Evolutionary conservation across 2,329 filamentous ascomycete species (phyloP), one percentile per base, ranked within the genome.

Genomic region (Diaporthe helianthi): DNA sequence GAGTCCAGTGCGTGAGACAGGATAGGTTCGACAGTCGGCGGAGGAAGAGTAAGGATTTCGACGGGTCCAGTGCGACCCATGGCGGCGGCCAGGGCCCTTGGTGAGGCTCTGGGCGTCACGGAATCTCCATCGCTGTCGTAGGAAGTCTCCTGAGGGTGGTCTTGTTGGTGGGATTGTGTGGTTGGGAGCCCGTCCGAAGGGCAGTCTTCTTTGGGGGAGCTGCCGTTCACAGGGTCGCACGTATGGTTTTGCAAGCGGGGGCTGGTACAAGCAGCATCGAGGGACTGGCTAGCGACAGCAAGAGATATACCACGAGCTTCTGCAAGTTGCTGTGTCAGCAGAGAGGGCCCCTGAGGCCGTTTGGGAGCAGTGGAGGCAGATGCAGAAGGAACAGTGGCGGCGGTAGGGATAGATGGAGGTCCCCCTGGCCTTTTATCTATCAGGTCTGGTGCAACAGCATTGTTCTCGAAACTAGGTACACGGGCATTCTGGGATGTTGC

Each of bases 301-400:
- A 74, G 73, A 61, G 75, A 78, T 61, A 87, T 86, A 75, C 85
- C 86, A 75, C 86, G 85, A 76, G 86, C 86, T 79, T 85, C 86
- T 76, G 86, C 86, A 77, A 88, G 80, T 76, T 86, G 86, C 79
- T 88, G 84, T 71, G 85, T 84, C 78, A 88, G 81, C 74, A 88
- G 77, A 69, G 86, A 88, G 73, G 85, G 84, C 72, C 85, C 85
- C 76, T 79, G 80, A 74, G 83, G 80, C 76, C 81, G 80, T 73
- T 81, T 79, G 73, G 78, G 76, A 72, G 78, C 75, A 71, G 78
- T 75, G 76, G 82, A 80, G 61, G 52, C 55, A 51, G 63, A 61
- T 52, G 52, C 52, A 65, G 70, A 22, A 41, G 53, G 31, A 69
- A 65, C 12, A 29, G 52, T 12, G 33, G 52, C 9, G 19, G 67